Evolutionary conservation across 371 early-diverging fungal genomes (phyloP), one percentile per base, ranked within the genome.

Genomic region (Sporodiniella umbellata): DNA sequence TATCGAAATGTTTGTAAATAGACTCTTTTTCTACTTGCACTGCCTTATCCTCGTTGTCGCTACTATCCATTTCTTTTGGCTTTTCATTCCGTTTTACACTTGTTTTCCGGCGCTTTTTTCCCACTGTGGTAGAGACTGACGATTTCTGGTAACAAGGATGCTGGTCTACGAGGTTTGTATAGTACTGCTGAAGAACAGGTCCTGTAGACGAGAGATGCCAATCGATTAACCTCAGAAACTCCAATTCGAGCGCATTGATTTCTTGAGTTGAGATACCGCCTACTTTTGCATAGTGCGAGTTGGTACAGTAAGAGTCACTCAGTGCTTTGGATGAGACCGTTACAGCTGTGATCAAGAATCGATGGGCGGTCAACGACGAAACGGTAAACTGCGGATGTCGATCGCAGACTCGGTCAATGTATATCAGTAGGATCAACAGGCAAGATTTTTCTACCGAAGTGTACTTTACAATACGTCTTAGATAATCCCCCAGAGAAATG

Each of bases 241-340:
- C 98, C 46, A 98, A 70, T 62, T 98, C 99, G 19, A 98, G 70
- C n/a, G 91, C 74, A 64, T 96, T 96, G 24, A 98, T 75, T 68
- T 98, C 99, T 54, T 89, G 87, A 18, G 90, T 83, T 17, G 91
- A 84, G 22, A 98, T 78, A 8, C 99, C 99, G 14, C 99, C 99
- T 15, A 98, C 95, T 61, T 87, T 89, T 14, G 94, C 94, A 63
- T 94, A 93, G 56, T 91, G 89, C 4, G 86, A 73, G 61, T 92
- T 92, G 43, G 92, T 91, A 57, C 90, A 89, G 50, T 93, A 92
- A 14, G 83, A 83, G 59, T 92, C 92, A 54, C 90, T 90, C 39
- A 92, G 56, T 0, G 89, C 88, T 66, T 98, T 98, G 43, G 90
- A 84, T 3, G 92, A 89, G 15, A 92, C 85, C 0, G 94, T 94